phyloP scores from a whole-genome alignment of 768 basidiomycete genomes.

The Boletus sp. region DNA sequence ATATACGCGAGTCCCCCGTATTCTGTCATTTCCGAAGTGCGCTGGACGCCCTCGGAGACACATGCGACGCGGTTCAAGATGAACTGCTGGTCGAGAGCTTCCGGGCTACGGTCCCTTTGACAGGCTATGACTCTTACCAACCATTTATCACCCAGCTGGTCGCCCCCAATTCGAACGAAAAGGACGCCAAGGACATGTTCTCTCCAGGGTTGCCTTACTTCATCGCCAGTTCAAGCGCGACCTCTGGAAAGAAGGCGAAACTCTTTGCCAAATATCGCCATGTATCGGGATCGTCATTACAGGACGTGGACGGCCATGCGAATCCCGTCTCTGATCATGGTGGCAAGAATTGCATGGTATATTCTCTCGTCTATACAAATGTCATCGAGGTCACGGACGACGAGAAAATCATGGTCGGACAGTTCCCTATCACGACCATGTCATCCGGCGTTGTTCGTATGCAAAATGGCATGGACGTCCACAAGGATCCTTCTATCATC shows the following conservation, averaged over 20 bases:
- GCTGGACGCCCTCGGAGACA: conserved; percentile 3
- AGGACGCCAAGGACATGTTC: conserved; percentile 23
- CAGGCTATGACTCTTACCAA: conserved; percentile 21
- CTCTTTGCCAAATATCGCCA: conserved; percentile 21
- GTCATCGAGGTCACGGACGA: conserved; percentile 7
- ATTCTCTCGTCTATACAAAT: conserved; percentile 15
- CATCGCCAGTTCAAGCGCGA: conserved; percentile 18
- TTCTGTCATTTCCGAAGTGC: conserved; percentile 11
- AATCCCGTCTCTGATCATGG: conserved; percentile 12
- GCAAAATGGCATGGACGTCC: conserved; percentile 13
- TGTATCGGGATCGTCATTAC: background rate
- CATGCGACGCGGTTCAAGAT: background rate
- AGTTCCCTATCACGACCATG: conserved; percentile 10
- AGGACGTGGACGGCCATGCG: conserved; percentile 15
- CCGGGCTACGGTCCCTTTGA: conserved; percentile 19
- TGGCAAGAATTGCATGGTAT: conserved; percentile 23
- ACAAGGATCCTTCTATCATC: conserved; percentile 14
- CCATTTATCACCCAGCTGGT: conserved; percentile 15
- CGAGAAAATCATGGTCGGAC: background rate
- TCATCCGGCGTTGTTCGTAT: conserved; percentile 20
- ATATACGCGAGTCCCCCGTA: conserved; percentile 11
- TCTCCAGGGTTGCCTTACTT: conserved; percentile 23
- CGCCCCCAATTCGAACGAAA: background rate
- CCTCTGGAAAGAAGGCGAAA: conserved; percentile 18
- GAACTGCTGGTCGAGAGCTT: conserved; percentile 12